phyloP scores from a whole-genome alignment of 495 filamentous ascomycete genomes.

The Penicillium paxilli region DNA sequence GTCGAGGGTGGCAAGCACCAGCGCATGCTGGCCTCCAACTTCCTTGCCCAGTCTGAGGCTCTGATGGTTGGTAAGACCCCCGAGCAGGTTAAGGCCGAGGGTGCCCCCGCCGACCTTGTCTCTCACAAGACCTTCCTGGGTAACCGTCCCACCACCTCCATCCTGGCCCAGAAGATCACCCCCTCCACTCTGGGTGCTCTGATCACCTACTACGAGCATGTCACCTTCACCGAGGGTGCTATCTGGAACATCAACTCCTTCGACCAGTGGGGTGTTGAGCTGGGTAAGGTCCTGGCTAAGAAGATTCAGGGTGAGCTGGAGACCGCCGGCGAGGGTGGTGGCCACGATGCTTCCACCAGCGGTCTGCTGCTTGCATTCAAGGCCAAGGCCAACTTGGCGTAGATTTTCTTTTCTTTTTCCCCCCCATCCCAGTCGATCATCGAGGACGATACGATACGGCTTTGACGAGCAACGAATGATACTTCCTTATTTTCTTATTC shows the following conservation, averaged over 20 bases:
- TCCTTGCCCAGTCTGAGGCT: conserved; percentile 95
- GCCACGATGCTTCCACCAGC: conserved; percentile 83
- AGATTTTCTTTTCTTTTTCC: conserved; percentile 14
- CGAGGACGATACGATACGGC: conserved; percentile 18
- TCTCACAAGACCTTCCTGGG: conserved; percentile 99
- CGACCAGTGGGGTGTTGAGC: conserved; percentile 98
- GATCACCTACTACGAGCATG: conserved; percentile 98
- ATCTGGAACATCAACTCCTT: conserved; percentile 99
- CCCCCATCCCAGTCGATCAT: conserved; percentile 5
- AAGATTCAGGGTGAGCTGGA: conserved; percentile 82
- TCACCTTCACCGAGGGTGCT: conserved; percentile 96
- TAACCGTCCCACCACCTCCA: conserved; percentile 93
- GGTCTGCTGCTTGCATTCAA: conserved; percentile 88
- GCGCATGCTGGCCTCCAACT: conserved; percentile 98
- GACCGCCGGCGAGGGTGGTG: conserved; percentile 61
- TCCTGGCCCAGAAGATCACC: conserved; percentile 92
- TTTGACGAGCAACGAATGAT: conserved; percentile 33
- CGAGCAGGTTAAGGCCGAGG: conserved; percentile 86
- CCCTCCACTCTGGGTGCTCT: conserved; percentile 90
- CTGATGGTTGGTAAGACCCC: conserved; percentile 97
- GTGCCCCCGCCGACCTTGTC: conserved; percentile 77
- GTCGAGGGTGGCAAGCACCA: conserved; percentile 90
- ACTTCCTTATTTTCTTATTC: too few relatives aligned
- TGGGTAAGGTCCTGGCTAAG: conserved; percentile 95
- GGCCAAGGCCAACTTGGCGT: conserved; percentile 58